These are phyloP conservation scores for Dactylellina parvicollis DNA, from an alignment of 2,329 filamentous ascomycete genomes.

Conservation along the genomic window DNA sequence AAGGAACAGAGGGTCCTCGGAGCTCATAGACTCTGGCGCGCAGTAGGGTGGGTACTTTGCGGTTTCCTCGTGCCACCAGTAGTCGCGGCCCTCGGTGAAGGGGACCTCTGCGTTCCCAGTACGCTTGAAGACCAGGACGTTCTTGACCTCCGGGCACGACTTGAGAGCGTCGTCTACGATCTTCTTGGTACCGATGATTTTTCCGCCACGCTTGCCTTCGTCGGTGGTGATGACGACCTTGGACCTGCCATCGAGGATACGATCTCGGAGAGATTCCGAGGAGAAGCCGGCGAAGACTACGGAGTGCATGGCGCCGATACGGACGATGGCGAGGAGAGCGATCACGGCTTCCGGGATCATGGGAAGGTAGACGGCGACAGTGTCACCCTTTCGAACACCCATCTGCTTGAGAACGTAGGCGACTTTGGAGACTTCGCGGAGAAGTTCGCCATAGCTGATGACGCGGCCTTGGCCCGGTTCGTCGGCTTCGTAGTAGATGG, in stretches of 20 bases:
- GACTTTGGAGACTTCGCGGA: constrained; percentile 87
- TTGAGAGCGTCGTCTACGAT: constrained; percentile 98
- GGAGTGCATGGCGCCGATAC: constrained; percentile 95
- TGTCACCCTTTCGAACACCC: constrained; percentile 96
- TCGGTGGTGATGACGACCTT: constrained; percentile 97
- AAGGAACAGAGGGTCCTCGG: constrained; percentile 95
- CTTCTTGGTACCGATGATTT: constrained; percentile 97
- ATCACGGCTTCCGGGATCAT: constrained; percentile 98
- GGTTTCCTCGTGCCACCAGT: constrained; percentile 99
- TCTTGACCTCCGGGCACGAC: constrained; percentile 87
- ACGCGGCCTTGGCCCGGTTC: constrained; percentile 86
- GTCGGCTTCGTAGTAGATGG: constrained; percentile 98
- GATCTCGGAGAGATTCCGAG: constrained; percentile 92
- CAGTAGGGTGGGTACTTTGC: constrained; percentile 96
- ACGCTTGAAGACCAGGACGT: constrained; percentile 91
- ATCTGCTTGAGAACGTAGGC: constrained; percentile 91
- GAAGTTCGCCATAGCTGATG: constrained; percentile 91
- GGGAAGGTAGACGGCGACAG: constrained; percentile 94
- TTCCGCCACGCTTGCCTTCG: constrained; percentile 97
- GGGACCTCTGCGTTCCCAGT: constrained; percentile 86
- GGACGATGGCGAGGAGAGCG: constrained; percentile 86
- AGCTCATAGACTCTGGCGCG: constrained; percentile 85
- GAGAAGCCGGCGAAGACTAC: constrained; percentile 98
- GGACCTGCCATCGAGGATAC: constrained; percentile 87
- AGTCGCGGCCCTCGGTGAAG: constrained; percentile 86